These are phyloP conservation scores for Talaromyces islandicus DNA, from an alignment of 2,329 filamentous ascomycete species.

Conservation along the genomic window DNA sequence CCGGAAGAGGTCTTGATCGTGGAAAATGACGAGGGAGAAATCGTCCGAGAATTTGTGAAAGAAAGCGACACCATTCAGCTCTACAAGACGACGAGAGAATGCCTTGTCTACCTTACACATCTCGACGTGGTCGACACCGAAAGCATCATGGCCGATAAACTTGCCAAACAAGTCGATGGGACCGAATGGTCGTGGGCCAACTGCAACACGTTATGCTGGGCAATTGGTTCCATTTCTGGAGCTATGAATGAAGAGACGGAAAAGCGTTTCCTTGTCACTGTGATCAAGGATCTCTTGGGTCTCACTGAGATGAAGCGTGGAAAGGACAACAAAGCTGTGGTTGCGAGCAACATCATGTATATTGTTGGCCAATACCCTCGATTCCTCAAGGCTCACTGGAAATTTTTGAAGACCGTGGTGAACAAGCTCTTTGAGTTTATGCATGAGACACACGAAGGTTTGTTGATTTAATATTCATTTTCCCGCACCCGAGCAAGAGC, in stretches of 20 bases:
- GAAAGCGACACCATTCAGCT: constrained; percentile 98
- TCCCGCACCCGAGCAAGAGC: too few species aligned
- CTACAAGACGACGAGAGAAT: constrained; percentile 98
- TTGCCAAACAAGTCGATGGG: constrained; percentile 90
- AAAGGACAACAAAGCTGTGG: constrained; percentile 98
- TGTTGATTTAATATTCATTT: constrained; percentile 18
- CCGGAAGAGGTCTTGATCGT: constrained; percentile 97
- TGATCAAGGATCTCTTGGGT: constrained; percentile 95
- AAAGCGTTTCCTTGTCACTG: constrained; percentile 95
- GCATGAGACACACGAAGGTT: constrained; percentile 97
- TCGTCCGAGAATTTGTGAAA: constrained; percentile 98
- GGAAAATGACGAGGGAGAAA: constrained; percentile 99
- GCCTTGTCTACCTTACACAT: constrained; percentile 93
- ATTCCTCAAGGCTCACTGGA: constrained; percentile 98
- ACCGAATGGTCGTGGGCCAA: constrained; percentile 99
- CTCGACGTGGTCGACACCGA: constrained; percentile 96
- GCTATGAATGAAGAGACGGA: constrained; percentile 99
- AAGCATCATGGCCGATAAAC: constrained; percentile 98
- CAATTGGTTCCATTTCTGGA: constrained; percentile 95
- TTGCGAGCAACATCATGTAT: constrained; percentile 99
- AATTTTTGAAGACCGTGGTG: constrained; percentile 98
- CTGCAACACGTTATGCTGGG: constrained; percentile 99
- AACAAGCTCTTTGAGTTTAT: constrained; percentile 99
- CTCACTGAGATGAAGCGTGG: constrained; percentile 98
- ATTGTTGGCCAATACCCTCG: constrained; percentile 98